phyloP scores from a whole-genome alignment of 495 filamentous ascomycete genomes.

The Penicillium flavigenum region DNA sequence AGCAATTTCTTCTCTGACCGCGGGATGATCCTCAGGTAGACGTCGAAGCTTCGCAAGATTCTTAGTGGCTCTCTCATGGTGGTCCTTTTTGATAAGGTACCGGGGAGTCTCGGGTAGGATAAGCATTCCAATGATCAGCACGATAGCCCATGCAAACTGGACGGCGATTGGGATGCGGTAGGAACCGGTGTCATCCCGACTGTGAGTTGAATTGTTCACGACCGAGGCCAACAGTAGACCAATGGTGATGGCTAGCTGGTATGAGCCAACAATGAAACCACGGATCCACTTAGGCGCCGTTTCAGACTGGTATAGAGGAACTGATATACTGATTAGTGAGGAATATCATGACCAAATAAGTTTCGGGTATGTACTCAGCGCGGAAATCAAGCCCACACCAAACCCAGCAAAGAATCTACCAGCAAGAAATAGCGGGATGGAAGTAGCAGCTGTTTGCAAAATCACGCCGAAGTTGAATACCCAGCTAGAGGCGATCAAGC shows the following conservation, averaged over 20 bases:
- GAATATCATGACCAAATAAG: slow-evolving; percentile 59
- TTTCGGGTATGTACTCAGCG: slow-evolving; percentile 64
- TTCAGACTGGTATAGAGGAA: slow-evolving; percentile 28
- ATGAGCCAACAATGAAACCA: slow-evolving; percentile 63
- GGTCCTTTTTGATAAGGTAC: slow-evolving; percentile 55
- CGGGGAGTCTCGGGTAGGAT: slow-evolving; percentile 74
- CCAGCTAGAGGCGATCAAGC: slow-evolving; percentile 37
- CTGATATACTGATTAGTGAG: slow-evolving; percentile 53
- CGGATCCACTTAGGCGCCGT: slow-evolving; percentile 50
- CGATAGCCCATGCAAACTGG: slow-evolving; percentile 66
- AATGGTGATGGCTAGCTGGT: slow-evolving; percentile 70
- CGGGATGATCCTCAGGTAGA: too few species aligned
- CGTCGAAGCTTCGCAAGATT: too few species aligned
- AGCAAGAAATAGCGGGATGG: slow-evolving; percentile 59
- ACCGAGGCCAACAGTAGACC: slow-evolving; percentile 69
- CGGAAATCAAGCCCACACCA: slow-evolving; percentile 68
- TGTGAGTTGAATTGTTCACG: slow-evolving; percentile 65
- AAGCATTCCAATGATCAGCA: slow-evolving; percentile 62
- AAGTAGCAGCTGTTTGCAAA: too few species aligned
- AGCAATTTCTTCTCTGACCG: too few species aligned
- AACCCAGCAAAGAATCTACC: slow-evolving; percentile 67
- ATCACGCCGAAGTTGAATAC: too few species aligned
- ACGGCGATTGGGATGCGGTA: slow-evolving; percentile 69
- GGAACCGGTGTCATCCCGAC: slow-evolving; percentile 39
- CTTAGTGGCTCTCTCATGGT: too few species aligned